Base-by-base conservation (phyloP, 441 rosid species). In the Arabidopsis lyrata region DNA sequence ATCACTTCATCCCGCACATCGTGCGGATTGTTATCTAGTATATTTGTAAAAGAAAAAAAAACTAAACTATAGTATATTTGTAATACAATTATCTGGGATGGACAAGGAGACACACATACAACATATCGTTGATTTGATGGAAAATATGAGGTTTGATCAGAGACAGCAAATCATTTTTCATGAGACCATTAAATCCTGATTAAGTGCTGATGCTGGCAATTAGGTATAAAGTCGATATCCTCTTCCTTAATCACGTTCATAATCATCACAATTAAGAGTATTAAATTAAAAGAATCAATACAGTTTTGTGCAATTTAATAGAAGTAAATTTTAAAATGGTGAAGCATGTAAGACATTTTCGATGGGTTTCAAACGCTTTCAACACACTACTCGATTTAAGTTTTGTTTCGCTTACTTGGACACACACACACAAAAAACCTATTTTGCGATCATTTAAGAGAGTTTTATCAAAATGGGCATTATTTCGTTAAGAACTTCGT, bases 211-310 rank as follows among this genome's bases (percentile, higher is more conserved):
- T 75, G 78, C 49, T 75, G 74, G 69, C 44, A 60, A 68, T 68
- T 75, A 75, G 79, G 74, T 75, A 24, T 68, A 61, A 44, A 75
- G 78, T 75, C 72, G 64, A 68, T 68, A 68, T 75, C 70, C 31
- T 49, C 61, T 54, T 15, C 16, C 18, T 68, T 36, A 68, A 68
- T 68, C 74, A 75, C 71, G 57, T 50, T 67, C 52, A 32, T 59
- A 67, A 74, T 74, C 73, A 67, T 67, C 68, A 35, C 55, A 52
- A 10, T 16, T 20, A 50, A 36, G 73, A 74, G 11, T 39, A 58
- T 15, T 29, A 10, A 36, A 16, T 27, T 27, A 27, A 27, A 3
- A 39, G 3, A 32, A 58, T 32, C 15, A 13, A 41, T 41, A 42
- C 5, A 5, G 13, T 12, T 12, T 41, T 13, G 45, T n/a, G 5